These are phyloP conservation scores for Chamaenerion angustifolium DNA, from an alignment of 345 rosid species.

Conservation along the genomic window DNA sequence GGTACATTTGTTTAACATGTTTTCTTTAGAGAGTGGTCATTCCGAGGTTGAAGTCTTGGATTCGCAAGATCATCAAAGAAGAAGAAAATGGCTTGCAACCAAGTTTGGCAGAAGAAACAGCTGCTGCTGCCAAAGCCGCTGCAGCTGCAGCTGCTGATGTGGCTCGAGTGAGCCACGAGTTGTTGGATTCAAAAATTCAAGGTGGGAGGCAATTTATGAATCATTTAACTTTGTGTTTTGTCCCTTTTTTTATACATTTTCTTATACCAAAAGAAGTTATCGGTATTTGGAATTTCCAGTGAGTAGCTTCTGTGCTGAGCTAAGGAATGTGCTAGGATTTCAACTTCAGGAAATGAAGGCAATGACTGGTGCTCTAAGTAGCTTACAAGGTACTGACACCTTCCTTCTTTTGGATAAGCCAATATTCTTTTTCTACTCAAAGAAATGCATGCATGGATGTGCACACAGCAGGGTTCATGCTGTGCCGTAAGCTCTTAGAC, in stretches of 20 bases:
- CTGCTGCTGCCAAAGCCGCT: slow-evolving; percentile 86
- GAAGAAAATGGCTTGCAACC: slow-evolving; percentile 65
- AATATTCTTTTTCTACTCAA: too few relatives aligned
- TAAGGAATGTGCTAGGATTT: slow-evolving; percentile 42
- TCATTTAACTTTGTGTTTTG: background rate
- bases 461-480: background rate
- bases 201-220: slow-evolving; percentile 22
- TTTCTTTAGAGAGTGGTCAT: slow-evolving; percentile 52
- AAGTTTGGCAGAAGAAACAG: slow-evolving; percentile 81
- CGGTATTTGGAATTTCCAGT: slow-evolving; percentile 24
- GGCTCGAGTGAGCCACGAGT: slow-evolving; percentile 76
- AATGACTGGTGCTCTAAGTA: slow-evolving; percentile 43
- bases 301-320: slow-evolving; percentile 45
- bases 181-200: slow-evolving; percentile 51
- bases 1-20: slow-evolving; percentile 1
- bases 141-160: slow-evolving; percentile 85
- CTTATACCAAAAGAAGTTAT: slow-evolving; percentile 1
- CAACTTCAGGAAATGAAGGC: slow-evolving; percentile 91
- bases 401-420: slow-evolving; percentile 1
- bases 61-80: slow-evolving; percentile 57
- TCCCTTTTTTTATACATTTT: slow-evolving; percentile 1
- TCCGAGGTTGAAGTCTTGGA: slow-evolving; percentile 84
- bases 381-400: slow-evolving; percentile 45
- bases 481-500: background rate
- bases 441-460: background rate